phyloP scores from a whole-genome alignment of 352 stramenopile genomes.

The Saprolegnia diclina region DNA sequence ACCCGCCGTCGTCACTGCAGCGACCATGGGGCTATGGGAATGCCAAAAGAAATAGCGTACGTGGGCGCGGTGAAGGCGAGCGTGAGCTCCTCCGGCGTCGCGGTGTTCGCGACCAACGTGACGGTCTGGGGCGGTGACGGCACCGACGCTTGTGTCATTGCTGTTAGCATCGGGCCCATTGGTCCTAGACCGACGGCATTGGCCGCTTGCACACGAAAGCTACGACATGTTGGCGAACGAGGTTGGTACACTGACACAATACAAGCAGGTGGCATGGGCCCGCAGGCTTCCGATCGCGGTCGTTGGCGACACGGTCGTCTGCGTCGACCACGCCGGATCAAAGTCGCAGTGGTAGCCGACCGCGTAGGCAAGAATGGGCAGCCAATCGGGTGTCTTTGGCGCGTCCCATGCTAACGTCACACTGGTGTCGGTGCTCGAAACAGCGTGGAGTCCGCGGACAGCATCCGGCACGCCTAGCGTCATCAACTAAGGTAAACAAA shows the following conservation, averaged over 20 bases:
- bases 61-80: background rate
- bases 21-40: background rate
- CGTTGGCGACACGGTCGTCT: background rate
- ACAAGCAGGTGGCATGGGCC: background rate
- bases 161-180: background rate
- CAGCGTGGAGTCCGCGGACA: background rate
- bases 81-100: background rate
- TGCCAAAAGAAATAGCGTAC: background rate
- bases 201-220: background rate
- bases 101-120: background rate
- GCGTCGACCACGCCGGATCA: background rate
- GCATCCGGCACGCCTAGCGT: background rate
- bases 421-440: background rate
- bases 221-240: background rate
- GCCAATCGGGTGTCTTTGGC: background rate
- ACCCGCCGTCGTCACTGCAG: constrained; percentile 11
- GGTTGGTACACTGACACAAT: background rate
- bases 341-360: background rate
- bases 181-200: constrained; percentile 2
- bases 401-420: background rate
- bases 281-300: background rate
- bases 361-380: background rate
- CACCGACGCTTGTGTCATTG: background rate
- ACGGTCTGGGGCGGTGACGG: background rate
- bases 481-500: background rate